These are phyloP conservation scores for Gossypium sturtianum DNA, from an alignment of 345 rosid species.

Conservation along the genomic window DNA sequence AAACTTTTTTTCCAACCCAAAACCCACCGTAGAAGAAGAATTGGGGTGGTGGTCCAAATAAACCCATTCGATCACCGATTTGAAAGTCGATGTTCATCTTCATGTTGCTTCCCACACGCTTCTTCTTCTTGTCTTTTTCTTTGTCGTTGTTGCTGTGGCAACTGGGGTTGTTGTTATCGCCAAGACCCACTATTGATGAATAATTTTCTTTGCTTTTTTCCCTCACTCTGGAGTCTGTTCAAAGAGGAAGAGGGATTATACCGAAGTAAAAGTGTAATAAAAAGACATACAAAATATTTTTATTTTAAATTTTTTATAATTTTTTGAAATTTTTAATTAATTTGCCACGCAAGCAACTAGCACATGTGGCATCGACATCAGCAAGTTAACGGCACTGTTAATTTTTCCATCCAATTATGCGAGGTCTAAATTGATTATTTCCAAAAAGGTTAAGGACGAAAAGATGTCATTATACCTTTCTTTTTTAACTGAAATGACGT, in stretches of 20 bases:
- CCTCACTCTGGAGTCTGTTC: not conserved
- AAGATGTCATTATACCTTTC: no score
- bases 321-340: no score
- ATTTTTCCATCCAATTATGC: no score
- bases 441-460: no score
- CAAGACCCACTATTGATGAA: slow-evolving; percentile 13
- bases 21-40: slow-evolving; percentile 29
- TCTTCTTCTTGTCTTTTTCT: slow-evolving; percentile 64
- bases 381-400: no score
- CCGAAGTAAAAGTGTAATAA: no score
- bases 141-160: slow-evolving; percentile 16
- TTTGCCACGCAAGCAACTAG: no score
- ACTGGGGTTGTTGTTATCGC: not conserved
- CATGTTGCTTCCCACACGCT: slow-evolving; percentile 63
- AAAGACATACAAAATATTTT: no score
- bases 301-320: no score
- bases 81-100: slow-evolving; percentile 57
- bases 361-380: no score
- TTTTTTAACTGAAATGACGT: no score
- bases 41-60: slow-evolving; percentile 30
- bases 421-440: no score
- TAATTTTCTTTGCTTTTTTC: not conserved
- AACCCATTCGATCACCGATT: slow-evolving; percentile 64
- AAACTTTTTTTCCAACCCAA: slow-evolving; percentile 42
- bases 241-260: not conserved